phyloP scores from a whole-genome alignment of 2,329 filamentous ascomycete genomes.

The Penicillium psychrosexuale region DNA sequence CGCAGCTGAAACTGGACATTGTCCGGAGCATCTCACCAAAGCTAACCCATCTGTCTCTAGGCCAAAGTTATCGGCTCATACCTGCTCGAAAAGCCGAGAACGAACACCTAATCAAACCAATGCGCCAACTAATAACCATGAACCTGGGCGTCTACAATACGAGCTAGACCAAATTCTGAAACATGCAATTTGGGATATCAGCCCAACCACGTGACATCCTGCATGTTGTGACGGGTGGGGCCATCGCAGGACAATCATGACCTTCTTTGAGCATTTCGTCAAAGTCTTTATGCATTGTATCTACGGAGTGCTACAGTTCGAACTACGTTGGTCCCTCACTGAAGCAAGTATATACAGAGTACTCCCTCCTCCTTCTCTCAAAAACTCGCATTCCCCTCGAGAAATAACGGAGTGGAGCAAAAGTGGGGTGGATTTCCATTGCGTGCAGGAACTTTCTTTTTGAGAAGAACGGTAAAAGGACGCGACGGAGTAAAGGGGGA shows the following conservation, averaged over 20 bases:
- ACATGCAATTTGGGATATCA: not conserved
- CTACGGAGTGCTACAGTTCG: too few relatives aligned
- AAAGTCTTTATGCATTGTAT: not conserved
- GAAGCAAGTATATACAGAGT: not conserved
- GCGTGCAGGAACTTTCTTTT: not conserved
- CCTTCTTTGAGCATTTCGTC: not conserved
- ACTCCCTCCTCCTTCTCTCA: not conserved
- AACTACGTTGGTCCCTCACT: not conserved
- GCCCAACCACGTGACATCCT: not conserved
- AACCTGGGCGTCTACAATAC: not conserved
- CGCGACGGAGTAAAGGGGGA: not conserved
- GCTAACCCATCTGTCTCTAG: not conserved
- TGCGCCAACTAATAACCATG: conserved; percentile 1
- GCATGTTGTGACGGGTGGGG: not conserved
- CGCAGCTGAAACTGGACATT: not conserved
- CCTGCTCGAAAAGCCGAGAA: not conserved
- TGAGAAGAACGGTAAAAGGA: not conserved
- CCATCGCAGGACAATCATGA: not conserved
- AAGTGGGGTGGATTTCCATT: not conserved
- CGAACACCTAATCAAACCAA: not conserved
- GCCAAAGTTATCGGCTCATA: not conserved
- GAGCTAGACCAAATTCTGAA: not conserved
- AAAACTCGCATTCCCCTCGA: not conserved
- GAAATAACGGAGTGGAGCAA: not conserved
- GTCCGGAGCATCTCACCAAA: not conserved